Evolutionary conservation across 2,329 filamentous ascomycete species (phyloP), one percentile per base, ranked within the genome.

Genomic region (Calonectria hongkongensis): DNA sequence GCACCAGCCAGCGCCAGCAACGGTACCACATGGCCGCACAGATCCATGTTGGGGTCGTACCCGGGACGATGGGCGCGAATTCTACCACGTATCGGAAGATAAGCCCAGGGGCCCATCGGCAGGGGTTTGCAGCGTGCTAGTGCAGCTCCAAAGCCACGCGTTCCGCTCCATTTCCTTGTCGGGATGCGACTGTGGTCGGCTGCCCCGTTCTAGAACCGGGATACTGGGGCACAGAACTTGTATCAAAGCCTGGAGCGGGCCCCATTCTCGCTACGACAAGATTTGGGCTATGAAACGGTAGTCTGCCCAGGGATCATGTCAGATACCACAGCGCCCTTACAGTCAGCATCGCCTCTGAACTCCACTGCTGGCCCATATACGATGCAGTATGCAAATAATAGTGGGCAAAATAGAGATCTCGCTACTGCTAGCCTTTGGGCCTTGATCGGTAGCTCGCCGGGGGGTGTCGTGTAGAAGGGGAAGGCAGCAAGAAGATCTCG

Each of bases 71-170:
- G 68, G 72, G 41, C 16, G 13, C 30, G 21, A 76, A 73, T 76
- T 76, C 74, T 75, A 66, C 77, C 77, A 79, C 77, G 73, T 62
- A 71, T 79, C 77, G 77, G 77, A 79, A 66, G 58, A 63, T n/a
- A 47, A 30, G 36, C 58, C 15, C 43, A 45, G 12, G 8, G 66
- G 72, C 74, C 54, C 54, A 60, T 60, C 68, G 27, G 28, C 74
- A 76, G 66, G 77, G 75, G 41, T 48, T 16, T 48, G 45, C 45
- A n/a, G 18, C 10, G 45, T 9, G n/a, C 21, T 60, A 41, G 54
- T 21, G 54, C 54, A 39, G 65, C 65, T 54, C 60, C 15, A 48
- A 63, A 45, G 60, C 73, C 64, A 66, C 71, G 70, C 60, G 63
- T 51, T 66, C 33, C 54, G 41, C 51, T 51, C 58, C 27, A 56